Base-by-base conservation (phyloP, 352 stramenopile genomes). In the Pythium periplocum region DNA sequence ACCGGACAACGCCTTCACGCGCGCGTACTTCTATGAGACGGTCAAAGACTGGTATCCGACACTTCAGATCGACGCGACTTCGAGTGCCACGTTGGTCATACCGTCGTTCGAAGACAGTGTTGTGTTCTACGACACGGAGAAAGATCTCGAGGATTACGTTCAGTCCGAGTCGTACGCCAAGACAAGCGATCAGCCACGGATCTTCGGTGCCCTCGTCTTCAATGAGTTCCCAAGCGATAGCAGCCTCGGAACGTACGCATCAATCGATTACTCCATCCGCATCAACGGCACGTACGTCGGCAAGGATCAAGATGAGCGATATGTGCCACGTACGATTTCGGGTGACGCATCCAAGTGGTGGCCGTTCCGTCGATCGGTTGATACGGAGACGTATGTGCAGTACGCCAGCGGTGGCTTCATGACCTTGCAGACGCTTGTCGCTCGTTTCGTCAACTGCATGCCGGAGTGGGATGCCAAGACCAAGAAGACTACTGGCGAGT, bases 171-270 rank as follows among this genome's bases (percentile, higher is more conserved):
- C 62, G 9, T 82, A 82, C 45, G 69, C 57, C 10, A 53, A 39
- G 12, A 59, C 12, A 1, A 37, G 40, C 5, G 17, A 51, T 4
- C 58, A 68, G 48, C 53, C 69, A 6, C 58, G 59, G 11, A 71
- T 83, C 56, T 78, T 63, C 12, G 72, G 67, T 26, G 72, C 64
- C 3, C 74, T 83, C 45, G 72, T 83, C 36, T 83, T 83, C 36
- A 57, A 76, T 37, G 17, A 54, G 36, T 64, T 57, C 26, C 69
- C 72, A 6, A 34, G 31, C 1, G 66, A 68, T 7, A 31, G 34
- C 9, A n/a, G 48, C 11, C 59, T 75, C 7, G 72, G 69, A 10
- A 38, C 42, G 10, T 59, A 51, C 12, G 48, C 44, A 10, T 45
- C 64, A 3, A 72, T 79, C 43, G 69, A 81, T 38, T 81, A 68